These are phyloP conservation scores for Penicillium tannophilum DNA, from an alignment of 495 filamentous ascomycete genomes.

Conservation along the genomic window DNA sequence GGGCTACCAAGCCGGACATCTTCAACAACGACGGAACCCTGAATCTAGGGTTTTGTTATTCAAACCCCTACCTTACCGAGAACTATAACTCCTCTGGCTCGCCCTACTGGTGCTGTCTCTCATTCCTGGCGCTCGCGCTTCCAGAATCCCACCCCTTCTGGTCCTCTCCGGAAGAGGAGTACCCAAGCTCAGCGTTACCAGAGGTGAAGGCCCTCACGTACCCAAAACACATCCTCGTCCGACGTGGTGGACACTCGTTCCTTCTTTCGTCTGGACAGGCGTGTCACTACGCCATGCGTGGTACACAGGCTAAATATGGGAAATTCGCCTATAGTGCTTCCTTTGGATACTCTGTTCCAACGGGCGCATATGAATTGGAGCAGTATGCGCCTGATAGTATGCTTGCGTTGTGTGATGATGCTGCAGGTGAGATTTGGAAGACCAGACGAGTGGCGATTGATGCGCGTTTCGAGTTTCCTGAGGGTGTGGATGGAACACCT, in stretches of 20 bases:
- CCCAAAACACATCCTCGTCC: slow-evolving; percentile 65
- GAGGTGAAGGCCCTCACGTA: slow-evolving; percentile 59
- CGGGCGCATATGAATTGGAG: slow-evolving; percentile 72
- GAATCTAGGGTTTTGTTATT: slow-evolving; percentile 76
- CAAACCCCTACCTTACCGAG: slow-evolving; percentile 74
- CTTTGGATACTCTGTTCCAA: slow-evolving; percentile 76
- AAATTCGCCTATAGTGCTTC: slow-evolving; percentile 74
- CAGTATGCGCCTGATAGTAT: slow-evolving; percentile 74
- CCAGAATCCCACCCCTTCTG: slow-evolving; percentile 22
- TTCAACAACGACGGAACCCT: slow-evolving; percentile 73
- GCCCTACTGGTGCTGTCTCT: slow-evolving; percentile 52
- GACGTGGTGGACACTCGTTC: slow-evolving; percentile 67
- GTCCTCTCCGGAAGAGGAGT: slow-evolving; percentile 63
- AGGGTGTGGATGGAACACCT: slow-evolving; percentile 38
- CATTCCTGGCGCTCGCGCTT: slow-evolving; percentile 66
- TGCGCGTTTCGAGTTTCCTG: slow-evolving; percentile 55
- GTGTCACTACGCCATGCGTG: slow-evolving; percentile 77
- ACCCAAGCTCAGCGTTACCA: slow-evolving; percentile 56
- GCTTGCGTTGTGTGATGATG: slow-evolving; percentile 73
- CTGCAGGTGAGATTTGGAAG: slow-evolving; percentile 76
- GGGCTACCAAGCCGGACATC: slow-evolving; percentile 66
- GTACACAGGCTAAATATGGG: slow-evolving; percentile 80
- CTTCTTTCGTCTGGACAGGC: slow-evolving; percentile 74
- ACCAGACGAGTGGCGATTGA: slow-evolving; percentile 63
- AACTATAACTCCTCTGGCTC: slow-evolving; percentile 79